Base-by-base conservation (phyloP, 2,329 filamentous ascomycete species). In the Aspergillus aculeatus region DNA sequence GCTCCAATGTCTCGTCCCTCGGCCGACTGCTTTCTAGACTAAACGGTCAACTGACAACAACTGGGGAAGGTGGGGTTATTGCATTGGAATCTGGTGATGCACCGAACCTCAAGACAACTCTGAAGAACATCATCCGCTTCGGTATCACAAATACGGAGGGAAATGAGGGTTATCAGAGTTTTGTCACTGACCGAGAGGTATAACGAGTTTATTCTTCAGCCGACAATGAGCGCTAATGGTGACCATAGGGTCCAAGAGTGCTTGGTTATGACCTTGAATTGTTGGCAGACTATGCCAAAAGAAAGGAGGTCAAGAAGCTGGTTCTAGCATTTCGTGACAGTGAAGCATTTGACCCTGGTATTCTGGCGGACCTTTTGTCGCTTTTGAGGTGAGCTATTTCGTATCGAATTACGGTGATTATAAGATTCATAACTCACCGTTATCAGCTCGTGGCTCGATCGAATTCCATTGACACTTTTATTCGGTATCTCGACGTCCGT, bases 401-500 rank as follows among this genome's bases (percentile, higher is more conserved):
- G 14, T 14, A 14, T 23, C 19, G 14, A 44, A 35, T 12, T 59
- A 12, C 32, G 32, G 32, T 35, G 11, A 3, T 19, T 24, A 29
- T 50, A 5, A 47, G 19, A 38, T 32, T 19, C 54, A 73, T 75
- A 66, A 75, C 54, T 50, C 23, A 51, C 47, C 54, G 14, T 9
- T 19, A 50, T n/a, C 61, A 84, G 82, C 62, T 84, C 81, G 19
- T 88, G 86, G 86, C 75, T 80, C 50, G 82, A 86, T 67, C 83
- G 86, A 29, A 83, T 88, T 55, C 84, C 84, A 0, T 83, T 88
- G 59, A 79, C 84, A 2, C 73, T 86, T 3, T 71, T 88, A 3
- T 82, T 88, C 57, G 84, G 83, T 14, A 81, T 88, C 52, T 84
- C 84, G n/a, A 88, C 86, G 0, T 86, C 85, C 2, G 78, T 85